phyloP scores from a whole-genome alignment of 192 early-diverging fungal genomes.

The Lobulomyces angularis region DNA sequence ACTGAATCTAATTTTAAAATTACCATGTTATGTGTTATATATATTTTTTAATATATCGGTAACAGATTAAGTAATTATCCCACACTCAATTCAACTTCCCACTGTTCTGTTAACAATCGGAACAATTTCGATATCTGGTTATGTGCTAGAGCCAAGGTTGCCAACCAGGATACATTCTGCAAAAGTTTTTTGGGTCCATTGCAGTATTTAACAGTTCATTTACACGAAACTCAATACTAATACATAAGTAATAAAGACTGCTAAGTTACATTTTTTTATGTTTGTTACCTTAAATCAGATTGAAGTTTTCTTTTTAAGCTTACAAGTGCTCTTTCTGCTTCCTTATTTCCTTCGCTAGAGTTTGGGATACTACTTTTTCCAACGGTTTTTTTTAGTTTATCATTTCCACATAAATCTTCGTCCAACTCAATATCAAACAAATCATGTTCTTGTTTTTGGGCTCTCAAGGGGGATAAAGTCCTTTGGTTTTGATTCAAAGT shows the following conservation, averaged over 20 bases:
- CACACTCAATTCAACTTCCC: too few species aligned
- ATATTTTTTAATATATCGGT: too few species aligned
- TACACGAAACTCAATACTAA: constrained; percentile 58
- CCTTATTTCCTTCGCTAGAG: constrained; percentile 34
- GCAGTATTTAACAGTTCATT: constrained; percentile 62
- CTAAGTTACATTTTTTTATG: too few species aligned
- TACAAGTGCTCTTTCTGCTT: constrained; percentile 53
- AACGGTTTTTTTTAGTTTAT: constrained; percentile 1
- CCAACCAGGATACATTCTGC: constrained; percentile 51
- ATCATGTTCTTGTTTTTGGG: constrained; percentile 9
- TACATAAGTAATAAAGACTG: too few species aligned
- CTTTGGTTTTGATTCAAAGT: constrained; percentile 9
- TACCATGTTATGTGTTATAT: too few species aligned
- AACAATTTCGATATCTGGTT: too few species aligned
- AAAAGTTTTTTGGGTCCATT: constrained; percentile 38
- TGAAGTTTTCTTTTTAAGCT: constrained; percentile 50
- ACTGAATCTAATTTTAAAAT: too few species aligned
- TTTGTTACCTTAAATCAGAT: constrained; percentile 29
- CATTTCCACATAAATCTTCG: not conserved
- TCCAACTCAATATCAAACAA: constrained; percentile 2
- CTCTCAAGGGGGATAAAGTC: constrained; percentile 2
- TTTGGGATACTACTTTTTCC: constrained; percentile 5
- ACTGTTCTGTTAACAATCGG: too few species aligned
- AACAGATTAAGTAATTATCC: too few species aligned
- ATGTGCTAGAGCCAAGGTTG: too few species aligned